A percentile compares a stretch with the other conserved stretches of the same genome.
These are phyloP conservation scores for Andrographis paniculata DNA, from an alignment of 305 asterid species.

Conservation along the genomic window DNA sequence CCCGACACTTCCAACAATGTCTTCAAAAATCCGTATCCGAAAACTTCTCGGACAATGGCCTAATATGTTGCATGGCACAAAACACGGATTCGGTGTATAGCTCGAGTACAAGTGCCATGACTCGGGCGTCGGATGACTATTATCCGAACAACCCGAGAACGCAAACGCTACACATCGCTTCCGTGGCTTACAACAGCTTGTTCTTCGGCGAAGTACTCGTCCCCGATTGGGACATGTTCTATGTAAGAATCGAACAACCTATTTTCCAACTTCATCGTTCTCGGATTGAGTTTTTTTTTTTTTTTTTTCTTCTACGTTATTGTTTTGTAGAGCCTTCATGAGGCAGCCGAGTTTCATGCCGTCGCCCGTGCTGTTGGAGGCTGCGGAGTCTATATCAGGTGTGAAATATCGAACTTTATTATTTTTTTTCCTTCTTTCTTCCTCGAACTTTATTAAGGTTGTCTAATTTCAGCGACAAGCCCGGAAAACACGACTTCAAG, in stretches of 20 bases:
- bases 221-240: slow-evolving; percentile 76
- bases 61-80: slow-evolving; percentile 60
- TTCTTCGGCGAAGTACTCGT: slow-evolving; percentile 50
- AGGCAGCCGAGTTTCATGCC: slow-evolving; percentile 50
- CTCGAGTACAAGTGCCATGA: slow-evolving; percentile 35
- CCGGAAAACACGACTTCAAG: slow-evolving; percentile 50
- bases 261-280: neutral
- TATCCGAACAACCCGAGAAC: slow-evolving; percentile 41
- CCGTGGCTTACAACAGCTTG: slow-evolving; percentile 54
- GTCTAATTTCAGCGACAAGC: slow-evolving; percentile 36
- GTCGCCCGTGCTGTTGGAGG: slow-evolving; percentile 61
- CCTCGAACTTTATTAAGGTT: neutral
- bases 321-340: slow-evolving; percentile 41
- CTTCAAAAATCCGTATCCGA: slow-evolving; percentile 44
- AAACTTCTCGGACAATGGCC: slow-evolving; percentile 43
- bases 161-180: slow-evolving; percentile 50
- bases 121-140: slow-evolving; percentile 56
- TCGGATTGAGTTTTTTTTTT: neutral
- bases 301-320: slow-evolving; percentile 1
- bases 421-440: neutral
- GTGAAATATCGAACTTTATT: neutral
- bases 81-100: slow-evolving; percentile 53
- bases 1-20: slow-evolving; percentile 37
- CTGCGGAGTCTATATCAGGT: slow-evolving; percentile 56
- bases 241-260: slow-evolving; percentile 17